These are phyloP conservation scores for Scutellaria galericulata DNA, from an alignment of 257 asterid genomes.

Conservation along the genomic window DNA sequence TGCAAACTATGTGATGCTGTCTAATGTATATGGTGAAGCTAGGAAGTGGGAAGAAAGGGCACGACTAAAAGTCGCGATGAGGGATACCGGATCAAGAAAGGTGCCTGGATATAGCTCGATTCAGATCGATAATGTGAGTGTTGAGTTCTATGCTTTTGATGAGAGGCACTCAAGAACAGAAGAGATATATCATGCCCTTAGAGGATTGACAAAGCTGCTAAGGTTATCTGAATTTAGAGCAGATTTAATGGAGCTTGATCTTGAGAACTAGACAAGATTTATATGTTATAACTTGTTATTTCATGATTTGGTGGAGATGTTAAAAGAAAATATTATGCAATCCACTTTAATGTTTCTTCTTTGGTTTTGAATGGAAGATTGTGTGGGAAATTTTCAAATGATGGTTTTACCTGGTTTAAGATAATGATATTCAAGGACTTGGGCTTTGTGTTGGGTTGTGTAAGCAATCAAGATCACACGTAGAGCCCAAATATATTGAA, in stretches of 20 bases:
- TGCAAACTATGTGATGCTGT: constrained; percentile 75
- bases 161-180: constrained; percentile 66
- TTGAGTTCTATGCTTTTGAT: constrained; percentile 68
- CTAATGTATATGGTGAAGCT: constrained; percentile 76
- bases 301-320: background rate
- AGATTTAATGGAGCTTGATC: constrained; percentile 41
- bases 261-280: constrained; percentile 33
- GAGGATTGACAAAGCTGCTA: constrained; percentile 58
- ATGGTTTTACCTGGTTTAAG: too few species aligned
- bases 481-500: too few species aligned
- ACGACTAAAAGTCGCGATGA: constrained; percentile 59
- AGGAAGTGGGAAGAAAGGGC: constrained; percentile 77
- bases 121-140: constrained; percentile 58
- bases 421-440: too few species aligned
- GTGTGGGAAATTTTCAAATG: background rate
- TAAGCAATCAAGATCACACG: too few species aligned
- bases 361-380: background rate
- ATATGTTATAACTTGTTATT: background rate
- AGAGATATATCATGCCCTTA: constrained; percentile 59
- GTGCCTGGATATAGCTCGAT: constrained; percentile 77
- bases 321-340: background rate
- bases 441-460: too few species aligned
- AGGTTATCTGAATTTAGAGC: constrained; percentile 39
- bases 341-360: background rate
- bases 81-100: constrained; percentile 68